Base-by-base conservation (phyloP, 1,284 basidiomycete species). In the Neolentinus lepideus region DNA sequence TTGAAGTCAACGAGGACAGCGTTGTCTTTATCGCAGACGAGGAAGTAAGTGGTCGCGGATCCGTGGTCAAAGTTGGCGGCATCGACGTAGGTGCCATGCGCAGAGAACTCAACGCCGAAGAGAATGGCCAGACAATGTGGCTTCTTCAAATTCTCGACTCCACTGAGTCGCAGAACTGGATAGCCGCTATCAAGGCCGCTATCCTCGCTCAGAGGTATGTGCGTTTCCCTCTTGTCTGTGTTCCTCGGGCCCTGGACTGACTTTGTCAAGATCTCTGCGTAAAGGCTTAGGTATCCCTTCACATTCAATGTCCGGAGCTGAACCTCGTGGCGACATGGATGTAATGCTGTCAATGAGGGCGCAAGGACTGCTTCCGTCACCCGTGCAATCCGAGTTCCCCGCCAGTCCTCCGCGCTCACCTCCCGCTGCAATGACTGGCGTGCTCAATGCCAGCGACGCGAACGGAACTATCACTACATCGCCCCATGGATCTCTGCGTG, bases 301-400 rank as follows among this genome's bases (percentile, higher is more conserved):
- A 0, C 71, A 71, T 35, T 69, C 72, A 24, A 63, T 73, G 16
- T 72, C 72, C 29, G 71, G 69, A 12, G 69, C 78, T 36, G 87
- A 87, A 58, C 87, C 87, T 21, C 76, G 81, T 53, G 87, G 88
- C 3, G 87, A 90, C 63, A 78, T 90, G 72, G 87, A 90, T 65
- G 88, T 89, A 52, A 85, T 89, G 79, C 73, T 90, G 29, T 85
- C 85, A n/a, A 86, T 90, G 75, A 83, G 83, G 38, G 78, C 80
- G 24, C 85, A 85, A 60, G 80, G 79, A 14, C 72, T 82, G 38
- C 71, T 79, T 52, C 60, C 66, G 3, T 60, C 66, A n/a, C 60
- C 64, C 4, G 29, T 31, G 47, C 51, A 53, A 9, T 29, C 51
- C n/a, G 51, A 29, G 16, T 31, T 36, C 21, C 9, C 26, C 21